Conservation (phyloP, 371 early-diverging fungal genomes). For the Zopfochytrium polystomum region DNA sequence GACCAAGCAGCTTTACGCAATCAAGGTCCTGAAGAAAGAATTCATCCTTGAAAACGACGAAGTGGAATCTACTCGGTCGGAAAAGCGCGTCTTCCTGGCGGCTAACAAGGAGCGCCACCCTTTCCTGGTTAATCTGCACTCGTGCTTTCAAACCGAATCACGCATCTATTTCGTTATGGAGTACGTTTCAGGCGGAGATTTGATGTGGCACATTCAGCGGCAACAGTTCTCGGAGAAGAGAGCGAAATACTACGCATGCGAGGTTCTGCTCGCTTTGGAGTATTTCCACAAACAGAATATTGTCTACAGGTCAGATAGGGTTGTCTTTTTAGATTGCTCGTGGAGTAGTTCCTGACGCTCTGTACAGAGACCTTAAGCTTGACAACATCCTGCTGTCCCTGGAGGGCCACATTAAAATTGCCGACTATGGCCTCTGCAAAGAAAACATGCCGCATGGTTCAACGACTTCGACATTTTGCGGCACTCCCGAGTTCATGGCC, state of each 20-base stretch:
- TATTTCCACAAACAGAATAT: conserved; percentile 83
- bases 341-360: too few relatives aligned
- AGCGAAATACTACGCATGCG: conserved; percentile 81
- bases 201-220: conserved; percentile 75
- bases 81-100: conserved; percentile 55
- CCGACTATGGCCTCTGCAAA: conserved; percentile 66
- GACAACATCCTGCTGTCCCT: conserved; percentile 50
- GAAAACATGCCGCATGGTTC: conserved; percentile 61
- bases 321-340: too few relatives aligned
- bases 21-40: conserved; percentile 98
- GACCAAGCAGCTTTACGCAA: conserved; percentile 58
- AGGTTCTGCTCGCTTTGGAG: conserved; percentile 83
- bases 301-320: conserved; percentile 81
- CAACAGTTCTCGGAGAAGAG: conserved; percentile 68
- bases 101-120: conserved; percentile 50
- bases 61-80: conserved; percentile 43
- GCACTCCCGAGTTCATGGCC: conserved; percentile 99
- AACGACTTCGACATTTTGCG: conserved; percentile 93
- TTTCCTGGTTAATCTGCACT: conserved; percentile 64
- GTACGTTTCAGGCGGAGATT: conserved; percentile 78
- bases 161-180: conserved; percentile 78
- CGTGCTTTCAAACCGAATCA: conserved; percentile 57
- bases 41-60: too few relatives aligned
- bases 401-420: conserved; percentile 63
- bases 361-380: conserved; percentile 46